These are phyloP conservation scores for Collybia sp. DNA, from an alignment of 768 basidiomycete species.

Conservation along the genomic window DNA sequence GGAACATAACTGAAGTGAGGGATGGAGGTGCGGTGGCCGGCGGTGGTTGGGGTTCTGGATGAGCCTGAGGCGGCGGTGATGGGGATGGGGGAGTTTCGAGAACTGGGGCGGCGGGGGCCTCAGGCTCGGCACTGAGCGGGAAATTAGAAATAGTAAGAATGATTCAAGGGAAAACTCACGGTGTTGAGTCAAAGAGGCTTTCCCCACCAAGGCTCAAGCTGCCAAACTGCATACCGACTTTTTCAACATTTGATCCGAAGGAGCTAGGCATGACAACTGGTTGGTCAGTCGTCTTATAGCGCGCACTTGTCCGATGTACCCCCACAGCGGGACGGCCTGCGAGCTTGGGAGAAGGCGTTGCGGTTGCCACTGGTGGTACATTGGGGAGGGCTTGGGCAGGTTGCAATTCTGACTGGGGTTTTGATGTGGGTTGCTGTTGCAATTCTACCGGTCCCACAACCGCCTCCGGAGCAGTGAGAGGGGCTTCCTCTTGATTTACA, in stretches of 20 bases:
- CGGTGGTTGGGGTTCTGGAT: constrained; percentile 25
- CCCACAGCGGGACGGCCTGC: constrained; percentile 46
- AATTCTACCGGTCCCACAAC: constrained; percentile 13
- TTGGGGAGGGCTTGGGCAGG: constrained; percentile 24
- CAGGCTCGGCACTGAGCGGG: constrained; percentile 25
- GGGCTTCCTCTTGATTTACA: constrained; percentile 24
- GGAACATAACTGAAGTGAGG: constrained; percentile 37
- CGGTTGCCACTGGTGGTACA: constrained; percentile 28
- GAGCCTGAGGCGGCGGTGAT: constrained; percentile 22
- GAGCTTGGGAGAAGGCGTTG: constrained; percentile 46
- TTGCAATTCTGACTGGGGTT: constrained; percentile 31
- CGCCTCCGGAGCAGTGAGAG: constrained; percentile 24
- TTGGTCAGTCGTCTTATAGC: constrained; percentile 71
- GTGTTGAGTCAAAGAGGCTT: constrained; percentile 42
- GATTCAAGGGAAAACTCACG: constrained; percentile 36
- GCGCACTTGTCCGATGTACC: constrained; percentile 52
- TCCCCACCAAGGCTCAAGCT: constrained; percentile 77
- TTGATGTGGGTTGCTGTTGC: constrained; percentile 17
- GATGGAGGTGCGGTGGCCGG: constrained; percentile 36
- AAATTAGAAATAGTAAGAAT: constrained; percentile 8
- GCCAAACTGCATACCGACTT: constrained; percentile 88
- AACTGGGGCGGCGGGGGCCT: constrained; percentile 27
- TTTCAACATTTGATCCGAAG: constrained; percentile 62
- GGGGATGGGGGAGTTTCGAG: constrained; percentile 21
- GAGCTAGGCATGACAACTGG: constrained; percentile 78